phyloP scores from a whole-genome alignment of 2,329 filamentous ascomycete species.

The Phialophora macrospora region DNA sequence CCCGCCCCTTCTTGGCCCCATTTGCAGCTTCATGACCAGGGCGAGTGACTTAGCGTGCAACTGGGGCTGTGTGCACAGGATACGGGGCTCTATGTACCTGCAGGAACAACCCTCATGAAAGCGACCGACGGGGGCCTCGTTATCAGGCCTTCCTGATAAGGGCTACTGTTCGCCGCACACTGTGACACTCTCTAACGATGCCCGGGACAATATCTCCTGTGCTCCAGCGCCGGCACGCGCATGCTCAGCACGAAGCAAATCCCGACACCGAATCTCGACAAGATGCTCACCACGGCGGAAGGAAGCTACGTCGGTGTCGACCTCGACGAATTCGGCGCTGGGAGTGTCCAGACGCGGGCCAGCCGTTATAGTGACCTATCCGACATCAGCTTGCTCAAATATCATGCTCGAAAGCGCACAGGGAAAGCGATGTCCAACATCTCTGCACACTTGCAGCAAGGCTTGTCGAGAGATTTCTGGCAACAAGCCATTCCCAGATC shows the following conservation, averaged over 20 bases:
- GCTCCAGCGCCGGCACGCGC: neutral
- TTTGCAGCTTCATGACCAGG: neutral
- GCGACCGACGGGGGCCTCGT: neutral
- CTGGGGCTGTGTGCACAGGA: neutral
- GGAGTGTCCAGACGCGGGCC: neutral
- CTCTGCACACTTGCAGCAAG: neutral
- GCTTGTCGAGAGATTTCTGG: slow-evolving; percentile 11
- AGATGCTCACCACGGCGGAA: neutral
- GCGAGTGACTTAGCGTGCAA: neutral
- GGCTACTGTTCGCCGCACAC: neutral
- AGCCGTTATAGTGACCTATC: slow-evolving; percentile 8
- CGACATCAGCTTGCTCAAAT: slow-evolving; percentile 1
- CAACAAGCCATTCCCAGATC: neutral
- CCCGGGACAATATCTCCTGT: neutral
- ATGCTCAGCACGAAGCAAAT: neutral
- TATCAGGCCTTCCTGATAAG: neutral
- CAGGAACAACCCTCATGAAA: neutral
- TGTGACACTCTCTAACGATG: neutral
- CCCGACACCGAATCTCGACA: neutral
- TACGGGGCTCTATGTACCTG: neutral
- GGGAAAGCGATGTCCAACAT: neutral
- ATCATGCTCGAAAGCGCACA: neutral
- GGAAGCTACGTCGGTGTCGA: slow-evolving; percentile 15
- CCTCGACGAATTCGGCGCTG: slow-evolving; percentile 10
- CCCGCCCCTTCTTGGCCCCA: neutral